phyloP scores from a whole-genome alignment of 352 stramenopile genomes.

The Elongisporangium senticosum region DNA sequence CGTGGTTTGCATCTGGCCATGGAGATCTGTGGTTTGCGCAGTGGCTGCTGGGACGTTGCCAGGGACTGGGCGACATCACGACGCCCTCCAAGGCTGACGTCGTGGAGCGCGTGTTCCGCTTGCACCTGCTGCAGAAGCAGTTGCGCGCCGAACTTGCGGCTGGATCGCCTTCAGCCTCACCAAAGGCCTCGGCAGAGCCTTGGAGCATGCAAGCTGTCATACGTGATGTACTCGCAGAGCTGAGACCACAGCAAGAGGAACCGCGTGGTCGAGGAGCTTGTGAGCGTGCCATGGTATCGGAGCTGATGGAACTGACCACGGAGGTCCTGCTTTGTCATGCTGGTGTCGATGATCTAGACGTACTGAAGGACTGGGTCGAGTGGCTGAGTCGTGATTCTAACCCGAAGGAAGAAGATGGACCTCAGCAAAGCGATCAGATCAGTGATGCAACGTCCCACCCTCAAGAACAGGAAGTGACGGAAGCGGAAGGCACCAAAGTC shows the following conservation, averaged over 20 bases:
- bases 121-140: conserved; percentile 43
- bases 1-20: conserved; percentile 40
- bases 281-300: conserved; percentile 32
- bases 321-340: conserved; percentile 58
- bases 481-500: conserved; percentile 14
- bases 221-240: conserved; percentile 24
- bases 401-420: neutral
- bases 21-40: conserved; percentile 44
- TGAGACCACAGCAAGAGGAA: neutral
- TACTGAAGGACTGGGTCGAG: conserved; percentile 41
- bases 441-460: neutral
- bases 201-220: conserved; percentile 21
- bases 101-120: conserved; percentile 24
- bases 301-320: conserved; percentile 62
- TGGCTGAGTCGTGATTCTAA: conserved; percentile 13
- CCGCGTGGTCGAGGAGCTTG: conserved; percentile 22
- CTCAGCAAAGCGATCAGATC: neutral
- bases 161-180: conserved; percentile 1
- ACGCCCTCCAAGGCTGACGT: conserved; percentile 21
- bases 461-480: conserved; percentile 19
- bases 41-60: conserved; percentile 55
- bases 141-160: conserved; percentile 35
- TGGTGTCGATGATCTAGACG: conserved; percentile 16
- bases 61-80: conserved; percentile 25
- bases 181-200: neutral